Percentiles rank a stretch among this genome's conserved stretches.
phyloP scores from a whole-genome alignment of 75 land plant species.

The Pinus tabuliformis region DNA sequence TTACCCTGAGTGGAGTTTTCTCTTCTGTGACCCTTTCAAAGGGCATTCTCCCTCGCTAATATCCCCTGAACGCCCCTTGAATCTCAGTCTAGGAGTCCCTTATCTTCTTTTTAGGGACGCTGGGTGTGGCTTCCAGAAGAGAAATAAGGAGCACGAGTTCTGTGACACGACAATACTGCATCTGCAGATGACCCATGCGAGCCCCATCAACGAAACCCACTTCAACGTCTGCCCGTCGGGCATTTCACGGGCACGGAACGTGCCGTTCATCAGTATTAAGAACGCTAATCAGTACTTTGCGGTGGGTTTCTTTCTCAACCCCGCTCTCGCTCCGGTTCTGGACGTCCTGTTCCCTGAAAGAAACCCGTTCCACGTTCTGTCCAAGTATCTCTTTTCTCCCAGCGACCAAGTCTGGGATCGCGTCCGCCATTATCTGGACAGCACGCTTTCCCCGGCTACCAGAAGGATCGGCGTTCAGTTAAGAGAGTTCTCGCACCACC shows the following conservation, averaged over 20 bases:
- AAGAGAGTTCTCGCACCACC: conserved; percentile 12
- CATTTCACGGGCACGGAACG: background rate
- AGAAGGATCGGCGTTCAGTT: conserved; percentile 20
- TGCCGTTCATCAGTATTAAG: conserved; percentile 19
- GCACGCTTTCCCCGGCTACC: conserved; percentile 2
- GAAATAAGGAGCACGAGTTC: background rate
- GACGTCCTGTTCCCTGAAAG: conserved; percentile 23
- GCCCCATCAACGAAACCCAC: conserved; percentile 1
- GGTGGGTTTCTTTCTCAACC: conserved; percentile 14
- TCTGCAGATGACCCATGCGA: conserved; percentile 17
- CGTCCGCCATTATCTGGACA: background rate
- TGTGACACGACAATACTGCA: conserved; percentile 2
- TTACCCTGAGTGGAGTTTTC: no score
- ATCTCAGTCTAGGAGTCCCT: background rate
- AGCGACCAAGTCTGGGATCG: conserved; percentile 20
- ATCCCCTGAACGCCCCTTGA: conserved; percentile 15
- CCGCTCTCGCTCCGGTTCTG: conserved; percentile 6
- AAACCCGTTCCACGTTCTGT: conserved; percentile 21
- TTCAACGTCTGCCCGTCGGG: conserved; percentile 24
- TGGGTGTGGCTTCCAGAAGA: no score
- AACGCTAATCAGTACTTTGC: conserved; percentile 20
- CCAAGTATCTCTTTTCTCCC: conserved; percentile 11
- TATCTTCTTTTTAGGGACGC: background rate
- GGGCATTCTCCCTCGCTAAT: conserved; percentile 13
- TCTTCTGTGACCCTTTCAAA: background rate